phyloP scores from a whole-genome alignment of 495 filamentous ascomycete species.

The Xylaria acuta region DNA sequence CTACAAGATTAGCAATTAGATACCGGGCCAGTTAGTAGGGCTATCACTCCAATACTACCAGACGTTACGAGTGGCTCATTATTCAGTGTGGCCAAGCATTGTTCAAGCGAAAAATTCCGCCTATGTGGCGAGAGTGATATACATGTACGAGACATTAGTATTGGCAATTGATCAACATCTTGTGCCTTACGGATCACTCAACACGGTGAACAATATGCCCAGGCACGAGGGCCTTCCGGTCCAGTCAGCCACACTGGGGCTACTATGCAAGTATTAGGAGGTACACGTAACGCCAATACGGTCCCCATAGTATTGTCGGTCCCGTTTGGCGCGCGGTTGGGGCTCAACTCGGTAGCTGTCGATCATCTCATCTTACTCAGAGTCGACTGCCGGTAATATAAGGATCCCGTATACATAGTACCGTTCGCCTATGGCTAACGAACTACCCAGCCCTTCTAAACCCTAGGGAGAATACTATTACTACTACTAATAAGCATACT shows the following conservation, averaged over 20 bases:
- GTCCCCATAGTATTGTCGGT: neutral
- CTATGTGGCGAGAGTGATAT: neutral
- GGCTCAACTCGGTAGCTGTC: conserved; percentile 8
- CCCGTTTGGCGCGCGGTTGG: conserved; percentile 2
- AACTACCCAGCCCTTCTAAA: neutral
- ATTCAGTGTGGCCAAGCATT: neutral
- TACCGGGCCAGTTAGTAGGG: neutral
- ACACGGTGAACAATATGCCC: too few species aligned
- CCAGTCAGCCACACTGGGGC: neutral
- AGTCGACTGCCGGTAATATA: neutral
- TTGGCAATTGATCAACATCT: neutral
- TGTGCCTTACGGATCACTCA: neutral
- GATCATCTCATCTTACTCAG: conserved; percentile 8
- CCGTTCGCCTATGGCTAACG: neutral
- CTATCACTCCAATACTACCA: neutral
- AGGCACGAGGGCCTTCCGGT: neutral
- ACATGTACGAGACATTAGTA: neutral
- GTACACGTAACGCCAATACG: neutral
- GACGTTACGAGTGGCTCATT: neutral
- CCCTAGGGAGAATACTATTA: neutral
- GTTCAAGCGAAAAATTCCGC: too few species aligned
- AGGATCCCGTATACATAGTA: neutral
- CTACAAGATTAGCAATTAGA: neutral
- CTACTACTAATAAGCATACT: neutral
- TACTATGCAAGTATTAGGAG: too few species aligned